Percentiles rank a stretch among this genome's conserved stretches.
phyloP scores from a whole-genome alignment of 495 filamentous ascomycete genomes.

The Hyaloscypha variabilis region DNA sequence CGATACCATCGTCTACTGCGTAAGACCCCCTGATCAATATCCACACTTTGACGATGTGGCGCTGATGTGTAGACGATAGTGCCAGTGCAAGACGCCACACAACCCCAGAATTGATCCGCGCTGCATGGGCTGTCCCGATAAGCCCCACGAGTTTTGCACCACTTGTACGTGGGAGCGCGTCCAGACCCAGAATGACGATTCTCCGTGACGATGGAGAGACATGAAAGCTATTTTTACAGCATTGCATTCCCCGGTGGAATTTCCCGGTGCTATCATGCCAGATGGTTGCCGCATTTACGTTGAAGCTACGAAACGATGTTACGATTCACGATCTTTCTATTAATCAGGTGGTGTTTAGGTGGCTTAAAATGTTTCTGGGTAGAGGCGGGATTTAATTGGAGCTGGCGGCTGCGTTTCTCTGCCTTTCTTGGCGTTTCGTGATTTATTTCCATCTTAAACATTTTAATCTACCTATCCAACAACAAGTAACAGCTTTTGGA shows the following conservation, averaged over 20 bases:
- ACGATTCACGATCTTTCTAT: not conserved
- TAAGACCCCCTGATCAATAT: conserved; percentile 9
- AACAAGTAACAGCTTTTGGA: too few relatives aligned
- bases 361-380: not conserved
- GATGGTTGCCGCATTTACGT: not conserved
- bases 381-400: not conserved
- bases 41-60: not conserved
- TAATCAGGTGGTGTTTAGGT: not conserved
- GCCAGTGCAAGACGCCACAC: conserved; percentile 14
- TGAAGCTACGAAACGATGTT: not conserved
- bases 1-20: conserved; percentile 12
- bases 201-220: too few relatives aligned
- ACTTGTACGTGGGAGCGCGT: not conserved
- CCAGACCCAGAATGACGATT: not conserved
- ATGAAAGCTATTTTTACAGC: not conserved
- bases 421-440: not conserved
- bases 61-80: conserved; percentile 7
- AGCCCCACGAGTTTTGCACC: conserved; percentile 1
- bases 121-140: not conserved
- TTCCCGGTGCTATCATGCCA: not conserved
- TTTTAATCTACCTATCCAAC: too few relatives aligned
- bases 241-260: not conserved
- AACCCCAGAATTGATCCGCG: not conserved
- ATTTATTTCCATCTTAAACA: not conserved
- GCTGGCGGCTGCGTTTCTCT: not conserved